phyloP scores from a whole-genome alignment of 164 flowering plant species.

The Aristolochia contorta region DNA sequence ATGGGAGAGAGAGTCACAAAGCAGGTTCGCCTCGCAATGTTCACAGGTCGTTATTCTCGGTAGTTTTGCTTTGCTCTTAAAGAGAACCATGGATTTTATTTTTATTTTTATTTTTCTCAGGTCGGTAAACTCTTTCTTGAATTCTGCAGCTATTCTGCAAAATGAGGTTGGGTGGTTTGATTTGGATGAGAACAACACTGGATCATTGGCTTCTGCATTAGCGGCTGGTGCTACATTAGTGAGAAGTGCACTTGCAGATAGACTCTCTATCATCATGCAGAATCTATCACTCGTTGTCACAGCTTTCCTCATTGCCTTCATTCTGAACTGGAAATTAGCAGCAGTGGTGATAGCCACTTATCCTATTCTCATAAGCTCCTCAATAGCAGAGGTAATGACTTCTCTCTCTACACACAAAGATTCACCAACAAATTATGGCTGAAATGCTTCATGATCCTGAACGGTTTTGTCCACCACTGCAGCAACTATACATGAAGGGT shows the following conservation, averaged over 20 bases:
- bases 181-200: conserved; percentile 53
- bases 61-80: background rate
- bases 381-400: conserved; percentile 56
- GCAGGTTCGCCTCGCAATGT: conserved; percentile 62
- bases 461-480: too few relatives aligned
- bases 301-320: conserved; percentile 56
- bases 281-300: conserved; percentile 52
- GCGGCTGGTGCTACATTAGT: conserved; percentile 69
- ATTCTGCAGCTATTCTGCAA: conserved; percentile 52
- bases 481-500: conserved; percentile 70
- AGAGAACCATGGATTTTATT: background rate
- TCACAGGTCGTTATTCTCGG: conserved; percentile 49
- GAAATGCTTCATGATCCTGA: too few relatives aligned
- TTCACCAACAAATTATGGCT: too few relatives aligned
- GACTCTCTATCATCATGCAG: conserved; percentile 60
- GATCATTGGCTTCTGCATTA: conserved; percentile 41
- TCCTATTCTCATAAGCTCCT: conserved; percentile 59
- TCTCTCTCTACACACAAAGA: too few relatives aligned
- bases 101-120: too few relatives aligned
- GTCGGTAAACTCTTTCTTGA: background rate
- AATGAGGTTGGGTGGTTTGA: conserved; percentile 89
- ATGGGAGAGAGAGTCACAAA: conserved; percentile 70
- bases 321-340: conserved; percentile 61
- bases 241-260: conserved; percentile 57
- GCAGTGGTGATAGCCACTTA: conserved; percentile 51